Evolutionary conservation across 345 rosid genomes (phyloP), one percentile per base, ranked within the genome.

Genomic region (Rhodamnia argentea): DNA sequence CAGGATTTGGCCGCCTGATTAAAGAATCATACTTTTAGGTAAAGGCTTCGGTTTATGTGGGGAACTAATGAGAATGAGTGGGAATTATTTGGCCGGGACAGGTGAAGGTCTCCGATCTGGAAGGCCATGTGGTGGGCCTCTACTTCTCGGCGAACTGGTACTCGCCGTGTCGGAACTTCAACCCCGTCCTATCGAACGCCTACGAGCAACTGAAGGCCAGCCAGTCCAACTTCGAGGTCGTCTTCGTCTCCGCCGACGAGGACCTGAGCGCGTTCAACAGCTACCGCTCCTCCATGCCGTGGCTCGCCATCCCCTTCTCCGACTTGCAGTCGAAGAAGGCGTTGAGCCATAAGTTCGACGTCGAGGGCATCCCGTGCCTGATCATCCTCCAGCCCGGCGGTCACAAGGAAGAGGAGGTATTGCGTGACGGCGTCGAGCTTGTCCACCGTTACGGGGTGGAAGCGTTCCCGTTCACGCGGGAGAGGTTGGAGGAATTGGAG

Each of bases 81-180:
- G 40, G 47, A 37, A 37, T 16, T 11, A 23, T 53, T 53, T 81
- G 76, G 15, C 57, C n/a, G 54, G n/a, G 64, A 75, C 82, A 94
- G 94, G 93, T 92, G 85, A 89, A 90, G 82, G 84, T 92, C n/a
- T 92, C 93, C 29, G 92, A 90, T 18, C 91, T 94, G 32, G 95
- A 92, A 87, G 94, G 90, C 83, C 91, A 88, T 29, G 90, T 93
- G 4, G n/a, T 91, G 13, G 96, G 91, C 12, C 90, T 94, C 22
- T 94, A 92, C 88, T 94, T 94, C 93, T 92, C 96, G 29, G 95
- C 95, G 3, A 94, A 93, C 55, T 92, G 96, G 96, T 89, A 92
- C 86, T 86, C 87, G 29, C 94, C 92, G 3, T 94, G 96, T 82
- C 85, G 86, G 78, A 89, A 86, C 83, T 94, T 94, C 92, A 94